Conservation (phyloP, 1,284 basidiomycete species). For the Cutaneotrichosporon sp. region DNA sequence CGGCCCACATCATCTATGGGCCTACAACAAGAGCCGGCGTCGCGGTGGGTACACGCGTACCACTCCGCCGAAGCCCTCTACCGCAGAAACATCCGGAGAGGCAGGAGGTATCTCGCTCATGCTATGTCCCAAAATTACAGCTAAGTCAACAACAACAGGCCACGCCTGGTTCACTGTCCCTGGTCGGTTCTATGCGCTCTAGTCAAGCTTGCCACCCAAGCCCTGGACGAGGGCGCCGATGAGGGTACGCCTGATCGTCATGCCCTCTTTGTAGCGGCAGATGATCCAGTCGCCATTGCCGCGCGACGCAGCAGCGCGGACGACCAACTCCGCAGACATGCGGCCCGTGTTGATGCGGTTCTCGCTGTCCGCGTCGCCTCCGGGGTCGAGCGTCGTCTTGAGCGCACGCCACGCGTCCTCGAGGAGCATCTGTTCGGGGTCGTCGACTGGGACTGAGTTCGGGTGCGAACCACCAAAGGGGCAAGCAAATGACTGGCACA, state of each 20-base stretch:
- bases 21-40: too few species aligned
- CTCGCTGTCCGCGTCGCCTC: conserved; percentile 46
- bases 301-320: conserved; percentile 43
- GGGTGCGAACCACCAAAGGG: conserved; percentile 44
- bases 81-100: too few species aligned
- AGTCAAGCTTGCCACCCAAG: conserved; percentile 48
- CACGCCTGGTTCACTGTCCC: background rate
- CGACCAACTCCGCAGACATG: conserved; percentile 52
- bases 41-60: too few species aligned
- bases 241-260: conserved; percentile 46
- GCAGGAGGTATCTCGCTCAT: too few species aligned
- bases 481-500: conserved; percentile 51
- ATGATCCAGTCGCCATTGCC: conserved; percentile 42
- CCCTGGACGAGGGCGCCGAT: conserved; percentile 47
- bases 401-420: conserved; percentile 51
- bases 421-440: conserved; percentile 45
- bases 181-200: conserved; percentile 2
- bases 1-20: too few species aligned
- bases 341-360: conserved; percentile 53
- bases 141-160: conserved; percentile 5
- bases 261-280: conserved; percentile 49
- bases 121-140: conserved; percentile 1
- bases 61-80: background rate
- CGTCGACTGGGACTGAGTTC: conserved; percentile 33
- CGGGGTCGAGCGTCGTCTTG: conserved; percentile 45